phyloP scores from a whole-genome alignment of 257 asterid genomes.

The Solanum chmielewskii region DNA sequence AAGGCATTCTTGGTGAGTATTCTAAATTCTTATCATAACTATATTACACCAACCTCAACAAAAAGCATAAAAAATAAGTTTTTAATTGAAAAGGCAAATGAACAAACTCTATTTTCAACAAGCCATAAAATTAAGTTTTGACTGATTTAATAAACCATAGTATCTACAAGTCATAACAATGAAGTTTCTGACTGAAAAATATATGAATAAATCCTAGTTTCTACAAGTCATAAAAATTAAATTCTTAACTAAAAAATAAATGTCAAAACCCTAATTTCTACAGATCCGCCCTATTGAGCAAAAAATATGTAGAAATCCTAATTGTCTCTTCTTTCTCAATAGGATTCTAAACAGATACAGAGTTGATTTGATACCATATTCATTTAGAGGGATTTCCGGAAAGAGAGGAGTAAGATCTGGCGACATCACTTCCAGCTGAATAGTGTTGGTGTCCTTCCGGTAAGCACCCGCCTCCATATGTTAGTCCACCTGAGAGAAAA shows the following conservation, averaged over 20 bases:
- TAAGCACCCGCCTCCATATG: not conserved
- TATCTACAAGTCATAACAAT: not conserved
- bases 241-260: not conserved
- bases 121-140: not conserved
- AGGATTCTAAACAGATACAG: not conserved
- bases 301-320: not conserved
- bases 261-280: not conserved
- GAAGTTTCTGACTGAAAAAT: not conserved
- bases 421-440: not conserved
- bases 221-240: not conserved
- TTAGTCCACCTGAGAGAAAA: not conserved
- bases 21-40: not conserved
- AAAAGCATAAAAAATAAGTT: not conserved
- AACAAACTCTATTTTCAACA: not conserved
- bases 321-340: too few relatives aligned
- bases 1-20: not conserved
- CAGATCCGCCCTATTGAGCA: not conserved
- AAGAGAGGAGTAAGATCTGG: not conserved
- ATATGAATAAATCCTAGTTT: not conserved
- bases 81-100: not conserved
- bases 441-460: not conserved
- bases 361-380: not conserved
- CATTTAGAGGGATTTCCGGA: not conserved
- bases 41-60: not conserved
- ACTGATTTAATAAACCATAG: not conserved